Evolutionary conservation across 2,329 filamentous ascomycete species (phyloP), one percentile per base, ranked within the genome.

Genomic region (Aureobasidium sp.): DNA sequence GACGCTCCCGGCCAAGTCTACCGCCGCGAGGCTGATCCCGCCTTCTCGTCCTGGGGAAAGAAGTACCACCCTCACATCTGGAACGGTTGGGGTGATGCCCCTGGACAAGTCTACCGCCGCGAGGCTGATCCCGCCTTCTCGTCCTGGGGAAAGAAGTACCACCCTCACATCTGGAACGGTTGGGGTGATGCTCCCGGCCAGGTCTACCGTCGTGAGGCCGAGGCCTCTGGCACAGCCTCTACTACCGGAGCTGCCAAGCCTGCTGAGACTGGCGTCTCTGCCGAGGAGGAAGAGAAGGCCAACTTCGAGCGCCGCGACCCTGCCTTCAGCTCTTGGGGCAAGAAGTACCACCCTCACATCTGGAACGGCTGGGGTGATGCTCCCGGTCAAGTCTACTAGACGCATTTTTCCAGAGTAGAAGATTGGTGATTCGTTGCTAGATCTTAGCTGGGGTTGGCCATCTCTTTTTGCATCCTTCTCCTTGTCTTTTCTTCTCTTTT

Each of bases 181-280:
- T 55, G 34, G 34, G 51, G 51, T 20, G 51, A 55, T 29, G 22
- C 20, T 2, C 57, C 62, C 8, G 62, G 65, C 49, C 52, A 63
- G 48, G 65, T 64, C 47, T 42, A 63, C 64, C 64, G 68, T 61
- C 66, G 66, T 56, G 65, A 66, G 37, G 68, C 65, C 25, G 34
- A 56, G 39, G 20, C 39, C 6, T 17, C 25, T 14, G 22, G 39
- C 34, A 45, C 52, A 5, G 39, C 52, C 37, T 52, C 52, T 56
- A 12, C 27, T n/a, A 44, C 52, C 11, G 39, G 17, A 14, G 12
- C 39, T 31, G 52, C 31, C 27, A 27, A 44, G 27, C 52, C 52
- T n/a, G 52, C 37, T 5, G 52, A 42, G 31, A 44, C 39, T 34
- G 37, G 27, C n/a, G 7, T 3, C 31, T 34, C 31, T 5, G 4